A percentile compares a stretch with the other conserved stretches of the same genome.
Evolutionary conservation across 345 rosid species (phyloP).

Genomic region (Eucalyptus rudis): DNA sequence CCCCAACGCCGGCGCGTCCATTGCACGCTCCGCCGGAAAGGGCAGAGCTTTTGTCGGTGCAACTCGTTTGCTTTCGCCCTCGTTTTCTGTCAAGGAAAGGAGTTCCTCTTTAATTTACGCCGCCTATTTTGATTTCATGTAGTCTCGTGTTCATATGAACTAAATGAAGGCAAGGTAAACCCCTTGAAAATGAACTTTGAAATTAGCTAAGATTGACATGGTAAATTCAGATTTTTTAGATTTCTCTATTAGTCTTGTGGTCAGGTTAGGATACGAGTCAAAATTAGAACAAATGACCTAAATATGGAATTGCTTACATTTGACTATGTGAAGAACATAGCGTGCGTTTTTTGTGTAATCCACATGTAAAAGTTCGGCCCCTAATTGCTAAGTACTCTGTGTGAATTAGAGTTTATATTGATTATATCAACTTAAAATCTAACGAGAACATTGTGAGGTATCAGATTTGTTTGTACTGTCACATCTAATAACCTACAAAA

Average conservation of each 20-base stretch:
- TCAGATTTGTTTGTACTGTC: rapidly evolving
- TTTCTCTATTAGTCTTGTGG: background rate
- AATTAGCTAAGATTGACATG: background rate
- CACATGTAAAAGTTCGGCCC: background rate
- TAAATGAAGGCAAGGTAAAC: background rate
- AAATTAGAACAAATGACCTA: background rate
- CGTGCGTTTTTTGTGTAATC: background rate
- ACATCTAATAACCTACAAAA: background rate
- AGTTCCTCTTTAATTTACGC: background rate
- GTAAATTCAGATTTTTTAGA: background rate
- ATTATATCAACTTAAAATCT: background rate
- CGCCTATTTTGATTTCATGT: background rate
- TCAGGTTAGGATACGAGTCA: background rate
- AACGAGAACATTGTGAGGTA: background rate
- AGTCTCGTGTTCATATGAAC: background rate
- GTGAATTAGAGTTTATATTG: background rate
- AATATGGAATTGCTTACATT: too few relatives aligned
- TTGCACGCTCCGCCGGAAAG: background rate
- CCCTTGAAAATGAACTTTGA: background rate
- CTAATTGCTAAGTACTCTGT: background rate
- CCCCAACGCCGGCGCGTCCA: background rate
- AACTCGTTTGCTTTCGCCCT: conserved; percentile 7
- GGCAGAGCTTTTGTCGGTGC: background rate
- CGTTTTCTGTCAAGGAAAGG: conserved; percentile 1
- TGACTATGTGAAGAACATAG: background rate